These are phyloP conservation scores for Penicillium sp. DNA, from an alignment of 2,329 filamentous ascomycete genomes.

Conservation along the genomic window DNA sequence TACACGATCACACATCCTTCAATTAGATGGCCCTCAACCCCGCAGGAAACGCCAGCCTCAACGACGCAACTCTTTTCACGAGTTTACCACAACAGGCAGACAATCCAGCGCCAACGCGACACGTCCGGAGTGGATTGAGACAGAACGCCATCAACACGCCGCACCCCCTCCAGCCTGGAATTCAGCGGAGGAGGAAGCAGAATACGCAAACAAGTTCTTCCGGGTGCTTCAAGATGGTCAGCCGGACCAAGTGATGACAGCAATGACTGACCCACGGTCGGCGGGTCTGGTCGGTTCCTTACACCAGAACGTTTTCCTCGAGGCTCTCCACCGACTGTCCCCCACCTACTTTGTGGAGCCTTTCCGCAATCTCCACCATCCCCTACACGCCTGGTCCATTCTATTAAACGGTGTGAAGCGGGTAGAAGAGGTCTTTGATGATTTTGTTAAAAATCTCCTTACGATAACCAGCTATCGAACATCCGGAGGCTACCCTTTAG, in stretches of 20 bases:
- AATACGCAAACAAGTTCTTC: constrained; percentile 21
- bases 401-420: constrained; percentile 43
- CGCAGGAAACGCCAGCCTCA: not conserved
- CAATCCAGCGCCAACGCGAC: not conserved
- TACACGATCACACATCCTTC: not conserved
- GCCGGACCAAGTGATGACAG: constrained; percentile 41
- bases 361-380: constrained; percentile 47
- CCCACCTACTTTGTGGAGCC: constrained; percentile 53
- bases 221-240: constrained; percentile 36
- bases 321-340: constrained; percentile 62
- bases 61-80: not conserved
- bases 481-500: constrained; percentile 36
- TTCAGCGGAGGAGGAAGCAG: constrained; percentile 12
- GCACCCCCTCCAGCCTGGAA: constrained; percentile 7
- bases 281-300: constrained; percentile 40
- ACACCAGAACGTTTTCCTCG: constrained; percentile 58
- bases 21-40: not conserved
- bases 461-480: constrained; percentile 41
- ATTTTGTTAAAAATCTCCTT: constrained; percentile 40
- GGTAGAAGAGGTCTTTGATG: constrained; percentile 38
- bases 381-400: constrained; percentile 51
- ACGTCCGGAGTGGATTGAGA: not conserved
- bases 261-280: constrained; percentile 34
- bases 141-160: not conserved
- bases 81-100: constrained; percentile 2